Base-by-base conservation (phyloP, 1,139 yeast genomes). In the Sugiyamaella neomexicana region DNA sequence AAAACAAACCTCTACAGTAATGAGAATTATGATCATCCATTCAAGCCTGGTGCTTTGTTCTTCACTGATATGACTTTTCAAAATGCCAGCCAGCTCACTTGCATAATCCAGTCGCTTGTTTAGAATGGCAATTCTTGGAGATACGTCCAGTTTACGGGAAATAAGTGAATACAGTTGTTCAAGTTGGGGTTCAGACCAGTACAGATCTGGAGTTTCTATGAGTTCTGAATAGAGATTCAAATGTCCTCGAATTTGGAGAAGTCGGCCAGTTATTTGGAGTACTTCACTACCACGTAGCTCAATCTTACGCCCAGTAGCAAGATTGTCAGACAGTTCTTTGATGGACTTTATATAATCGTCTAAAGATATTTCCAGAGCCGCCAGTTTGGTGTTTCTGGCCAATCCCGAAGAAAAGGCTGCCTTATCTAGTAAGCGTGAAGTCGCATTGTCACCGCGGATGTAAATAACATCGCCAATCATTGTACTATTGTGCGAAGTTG, bases 321-420 rank as follows among this genome's bases (percentile, higher is more conserved):
- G 73, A 50, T 77, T 74, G 55, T 83, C 86, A 1, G 93, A 84
- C 50, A 86, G 81, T 38, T 74, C 73, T 62, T 85, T 81, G 3
- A 95, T 85, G 53, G 81, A 69, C 43, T 71, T 73, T 27, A 88
- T 79, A 62, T 86, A 88, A 31, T 78, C 73, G 59, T 90, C 97
- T 47, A 90, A 73, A 3, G 85, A 77, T 42, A 79, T 76, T 68
- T 90, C 97, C 45, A 90, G 70, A 1, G 89, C 83, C 0, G 96
- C 90, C 48, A 90, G 75, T 63, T 95, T 80, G 0, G 97, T 90
- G 2, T 95, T 86, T 60, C 97, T 73, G 0, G 97, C 86, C 39
- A 90, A 72, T 0, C 97, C 97, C 53, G 89, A 83, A 1, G 96
- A 86, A 69, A 89, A 89, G 0, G 97, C 96, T 2, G 93, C 89